Conservation (phyloP, 2,329 filamentous ascomycete genomes). For the Aspergillus floridensis region DNA sequence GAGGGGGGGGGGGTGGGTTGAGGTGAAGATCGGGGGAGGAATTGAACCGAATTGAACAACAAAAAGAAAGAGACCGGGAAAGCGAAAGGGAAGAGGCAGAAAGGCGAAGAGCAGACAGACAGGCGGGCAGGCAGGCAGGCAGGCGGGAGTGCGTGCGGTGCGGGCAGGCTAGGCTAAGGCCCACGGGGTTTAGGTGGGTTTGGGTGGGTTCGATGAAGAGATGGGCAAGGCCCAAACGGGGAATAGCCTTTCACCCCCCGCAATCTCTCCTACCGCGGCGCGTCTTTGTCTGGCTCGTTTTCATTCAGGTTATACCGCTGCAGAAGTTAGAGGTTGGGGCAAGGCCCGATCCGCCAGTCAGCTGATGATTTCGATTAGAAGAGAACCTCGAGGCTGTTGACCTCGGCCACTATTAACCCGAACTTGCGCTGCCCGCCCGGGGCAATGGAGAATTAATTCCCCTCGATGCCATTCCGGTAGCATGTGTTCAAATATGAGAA, state of each 20-base stretch:
- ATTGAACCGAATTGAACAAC: conserved; percentile 1
- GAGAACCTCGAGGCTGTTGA: neutral
- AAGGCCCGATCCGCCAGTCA: neutral
- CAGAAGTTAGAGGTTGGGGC: neutral
- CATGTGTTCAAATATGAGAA: conserved; percentile 21
- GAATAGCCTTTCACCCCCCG: neutral
- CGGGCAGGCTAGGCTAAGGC: too few species aligned
- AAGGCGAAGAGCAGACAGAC: neutral
- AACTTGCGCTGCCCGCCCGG: conserved; percentile 15
- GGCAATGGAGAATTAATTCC: conserved; percentile 5
- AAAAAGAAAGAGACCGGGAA: neutral
- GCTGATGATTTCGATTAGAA: neutral
- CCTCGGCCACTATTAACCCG: conserved; percentile 30
- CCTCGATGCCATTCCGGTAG: conserved; percentile 3
- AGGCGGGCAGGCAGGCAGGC: too few species aligned
- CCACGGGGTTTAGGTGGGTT: too few species aligned
- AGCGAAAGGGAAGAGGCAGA: neutral
- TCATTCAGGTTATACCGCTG: too few species aligned
- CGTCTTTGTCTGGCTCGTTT: too few species aligned
- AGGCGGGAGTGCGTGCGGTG: too few species aligned
- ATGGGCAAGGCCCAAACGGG: neutral
- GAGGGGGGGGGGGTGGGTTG: neutral
- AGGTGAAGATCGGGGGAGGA: neutral
- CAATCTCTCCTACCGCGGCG: neutral
- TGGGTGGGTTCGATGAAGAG: too few species aligned